Evolutionary conservation across 192 early-diverging fungal genomes (phyloP).

Genomic region (Pilaira anomala): DNA sequence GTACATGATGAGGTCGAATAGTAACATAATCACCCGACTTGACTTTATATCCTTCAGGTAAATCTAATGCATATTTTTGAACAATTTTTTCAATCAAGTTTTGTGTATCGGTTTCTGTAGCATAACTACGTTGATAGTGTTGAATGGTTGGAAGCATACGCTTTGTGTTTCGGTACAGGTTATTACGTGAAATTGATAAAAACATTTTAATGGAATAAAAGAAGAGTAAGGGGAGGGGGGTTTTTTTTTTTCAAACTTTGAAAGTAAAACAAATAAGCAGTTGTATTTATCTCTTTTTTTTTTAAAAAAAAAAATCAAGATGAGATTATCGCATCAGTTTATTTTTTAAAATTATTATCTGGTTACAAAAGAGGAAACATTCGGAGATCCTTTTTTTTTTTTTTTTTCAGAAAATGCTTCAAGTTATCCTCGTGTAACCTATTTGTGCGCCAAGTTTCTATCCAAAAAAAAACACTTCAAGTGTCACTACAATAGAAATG

Average conservation of each 20-base stretch:
- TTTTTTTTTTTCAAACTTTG: neutral
- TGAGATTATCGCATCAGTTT: too few relatives aligned
- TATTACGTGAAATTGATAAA: conserved; percentile 6
- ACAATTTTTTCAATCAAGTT: conserved; percentile 96
- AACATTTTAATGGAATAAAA: neutral
- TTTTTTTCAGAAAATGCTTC: too few relatives aligned
- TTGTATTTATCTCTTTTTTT: too few relatives aligned
- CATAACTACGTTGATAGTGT: conserved; percentile 11
- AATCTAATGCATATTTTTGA: conserved; percentile 82
- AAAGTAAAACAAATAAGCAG: neutral
- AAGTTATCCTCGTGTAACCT: too few relatives aligned
- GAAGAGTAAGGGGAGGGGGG: conserved; percentile 3
- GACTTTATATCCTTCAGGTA: conserved; percentile 64
- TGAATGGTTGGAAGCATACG: neutral
- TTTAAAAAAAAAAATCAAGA: too few relatives aligned
- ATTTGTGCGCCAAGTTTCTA: too few relatives aligned
- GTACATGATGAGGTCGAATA: conserved; percentile 86
- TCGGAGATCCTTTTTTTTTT: too few relatives aligned
- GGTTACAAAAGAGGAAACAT: too few relatives aligned
- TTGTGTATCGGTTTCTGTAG: conserved; percentile 47
- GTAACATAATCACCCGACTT: conserved; percentile 91
- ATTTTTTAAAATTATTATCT: too few relatives aligned
- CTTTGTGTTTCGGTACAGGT: neutral
- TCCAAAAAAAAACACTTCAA: too few relatives aligned
- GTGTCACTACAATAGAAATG: too few relatives aligned